A percentile compares a stretch with the other conserved stretches of the same genome.
Conservation (phyloP, 371 early-diverging fungal species). For the Apophysomyces trapeziformis region DNA sequence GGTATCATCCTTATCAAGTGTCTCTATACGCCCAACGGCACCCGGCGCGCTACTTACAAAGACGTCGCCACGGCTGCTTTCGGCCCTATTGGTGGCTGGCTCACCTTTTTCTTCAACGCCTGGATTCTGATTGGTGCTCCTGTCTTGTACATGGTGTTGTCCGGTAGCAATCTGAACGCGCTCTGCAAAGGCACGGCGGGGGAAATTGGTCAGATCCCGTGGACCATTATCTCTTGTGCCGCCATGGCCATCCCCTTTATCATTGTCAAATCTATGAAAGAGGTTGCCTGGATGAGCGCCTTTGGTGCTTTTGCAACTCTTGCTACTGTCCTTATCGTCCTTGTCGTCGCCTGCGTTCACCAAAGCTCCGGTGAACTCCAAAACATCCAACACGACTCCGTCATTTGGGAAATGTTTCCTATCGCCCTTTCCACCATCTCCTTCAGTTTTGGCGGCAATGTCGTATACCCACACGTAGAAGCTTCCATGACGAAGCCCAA, state of each 20-base stretch:
- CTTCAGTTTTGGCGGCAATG: conserved; percentile 83
- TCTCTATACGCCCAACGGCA: conserved; percentile 34
- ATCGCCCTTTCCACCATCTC: conserved; percentile 69
- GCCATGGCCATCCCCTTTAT: conserved; percentile 57
- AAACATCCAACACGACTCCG: conserved; percentile 43
- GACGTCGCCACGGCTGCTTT: conserved; percentile 44
- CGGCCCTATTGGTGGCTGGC: conserved; percentile 45
- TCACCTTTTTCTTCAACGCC: conserved; percentile 59
- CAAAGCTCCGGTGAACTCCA: conserved; percentile 22
- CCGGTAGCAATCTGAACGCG: conserved; percentile 55
- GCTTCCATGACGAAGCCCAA: conserved; percentile 80
- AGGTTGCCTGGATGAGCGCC: conserved; percentile 72
- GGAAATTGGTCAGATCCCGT: conserved; percentile 52
- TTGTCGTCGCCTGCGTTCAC: conserved; percentile 43
- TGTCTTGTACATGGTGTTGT: conserved; percentile 59
- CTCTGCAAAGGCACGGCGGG: conserved; percentile 40
- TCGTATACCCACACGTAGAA: conserved; percentile 84
- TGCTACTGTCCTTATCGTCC: conserved; percentile 65
- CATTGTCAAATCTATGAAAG: conserved; percentile 62
- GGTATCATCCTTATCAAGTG: conserved; percentile 43
- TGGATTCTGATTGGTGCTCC: conserved; percentile 61
- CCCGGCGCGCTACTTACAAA: conserved; percentile 50
- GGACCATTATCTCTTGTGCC: conserved; percentile 72
- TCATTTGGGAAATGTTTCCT: conserved; percentile 60
- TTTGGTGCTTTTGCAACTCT: conserved; percentile 74